phyloP scores from a whole-genome alignment of 345 rosid species.

The Gynandropsis gynandra region DNA sequence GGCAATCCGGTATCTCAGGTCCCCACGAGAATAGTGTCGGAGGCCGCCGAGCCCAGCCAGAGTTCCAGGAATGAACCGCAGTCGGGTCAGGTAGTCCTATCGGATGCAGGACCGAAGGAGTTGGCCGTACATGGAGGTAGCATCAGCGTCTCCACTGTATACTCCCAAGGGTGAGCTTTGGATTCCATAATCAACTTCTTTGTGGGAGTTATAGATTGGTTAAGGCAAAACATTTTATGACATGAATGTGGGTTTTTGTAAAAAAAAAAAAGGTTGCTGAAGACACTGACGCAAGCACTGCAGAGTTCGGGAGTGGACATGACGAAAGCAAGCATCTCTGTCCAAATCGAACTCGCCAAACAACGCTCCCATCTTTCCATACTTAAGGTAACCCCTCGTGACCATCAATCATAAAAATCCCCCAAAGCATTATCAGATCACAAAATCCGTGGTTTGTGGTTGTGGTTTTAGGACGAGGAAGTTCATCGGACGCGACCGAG shows the following conservation, averaged over 20 bases:
- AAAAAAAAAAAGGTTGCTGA: conserved; percentile 61
- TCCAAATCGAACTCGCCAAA: conserved; percentile 71
- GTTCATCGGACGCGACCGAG: background rate
- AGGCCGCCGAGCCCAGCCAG: conserved; percentile 29
- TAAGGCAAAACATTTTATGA: background rate
- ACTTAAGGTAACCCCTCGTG: background rate
- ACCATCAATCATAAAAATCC: background rate
- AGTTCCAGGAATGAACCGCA: conserved; percentile 32
- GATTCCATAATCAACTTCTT: background rate
- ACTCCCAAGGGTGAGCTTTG: conserved; percentile 69
- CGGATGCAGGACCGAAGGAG: conserved; percentile 44
- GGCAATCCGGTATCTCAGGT: conserved; percentile 33
- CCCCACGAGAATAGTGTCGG: conserved; percentile 29
- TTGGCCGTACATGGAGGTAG: conserved; percentile 62
- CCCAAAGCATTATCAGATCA: too few relatives aligned
- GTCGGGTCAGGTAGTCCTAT: conserved; percentile 28
- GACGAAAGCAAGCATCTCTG: conserved; percentile 69
- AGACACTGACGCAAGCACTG: conserved; percentile 60
- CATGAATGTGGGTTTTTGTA: background rate
- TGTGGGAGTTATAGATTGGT: background rate
- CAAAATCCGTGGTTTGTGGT: background rate
- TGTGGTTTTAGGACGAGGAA: background rate
- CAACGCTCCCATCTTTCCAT: conserved; percentile 13
- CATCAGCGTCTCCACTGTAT: conserved; percentile 73
- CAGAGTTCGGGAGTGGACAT: conserved; percentile 77